Evolutionary conservation across 805 yeast genomes (phyloP), one percentile per base, ranked within the genome.

Genomic region (Candida pseudofarinosa): DNA sequence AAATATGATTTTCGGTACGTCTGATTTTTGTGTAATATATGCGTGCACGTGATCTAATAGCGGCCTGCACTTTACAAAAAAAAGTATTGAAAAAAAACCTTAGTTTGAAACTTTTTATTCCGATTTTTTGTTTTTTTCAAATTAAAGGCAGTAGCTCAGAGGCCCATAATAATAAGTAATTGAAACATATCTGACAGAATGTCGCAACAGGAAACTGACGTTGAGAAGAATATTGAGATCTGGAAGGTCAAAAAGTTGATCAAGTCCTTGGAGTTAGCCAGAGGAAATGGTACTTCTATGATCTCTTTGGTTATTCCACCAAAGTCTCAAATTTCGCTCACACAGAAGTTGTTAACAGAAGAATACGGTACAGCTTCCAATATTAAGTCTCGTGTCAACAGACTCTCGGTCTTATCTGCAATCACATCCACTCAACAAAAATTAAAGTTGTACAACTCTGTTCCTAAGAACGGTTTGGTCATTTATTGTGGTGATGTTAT

Each of bases 201-300:
- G 62, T 53, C 62, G 3, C 39, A 42, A 17, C 54, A 53, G 44
- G 60, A 81, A 54, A 74, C 81, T 47, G 96, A 88, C 53, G 93
- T 95, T 41, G 99, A 93, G 64, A 89, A 87, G 73, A 91, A 90
- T 73, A 91, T 93, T 63, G 96, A 93, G 74, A 90, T 93, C 75
- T 93, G 99, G 99, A 93, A 93, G 81, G 83, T 93, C 77, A 91
- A 90, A 77, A 93, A 93, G 72, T 77, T 88, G 67, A 73, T 90
- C 77, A 86, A 86, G 69, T 80, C 85, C 47, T 77, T 93, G 55
- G 93, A 93, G 63, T 73, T 71, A 57, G 98, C 98, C 41, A 81
- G 97, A 67, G 99, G 99, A 67, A 93, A 91, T 65, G 99, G 99
- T 68, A 93, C 99, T 37, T 93, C 99, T 18, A 93, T 93, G 98